Base-by-base conservation (phyloP, 164 flowering plant species). In the Vitis amurensis region DNA sequence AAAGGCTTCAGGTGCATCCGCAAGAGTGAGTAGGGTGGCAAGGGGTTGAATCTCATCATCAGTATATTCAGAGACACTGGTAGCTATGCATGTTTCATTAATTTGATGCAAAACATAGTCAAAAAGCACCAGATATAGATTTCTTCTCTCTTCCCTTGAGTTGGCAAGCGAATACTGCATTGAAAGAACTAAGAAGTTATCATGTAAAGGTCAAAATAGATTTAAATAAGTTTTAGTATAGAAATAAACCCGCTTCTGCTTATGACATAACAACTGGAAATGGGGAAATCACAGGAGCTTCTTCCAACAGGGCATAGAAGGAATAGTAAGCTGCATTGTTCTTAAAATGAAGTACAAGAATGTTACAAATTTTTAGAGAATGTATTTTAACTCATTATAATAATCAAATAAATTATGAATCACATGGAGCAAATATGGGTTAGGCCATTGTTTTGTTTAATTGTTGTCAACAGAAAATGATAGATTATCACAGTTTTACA, bases 1-100 rank as follows among this genome's bases (percentile, higher is more conserved):
- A 70, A 89, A 92, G 53, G 99, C 99, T 80, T 92, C 97, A 71
- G 99, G 91, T 37, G 97, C 98, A 82, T 93, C 88, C 64, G 91
- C 93, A 73, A 88, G 89, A 76, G 79, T 69, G 47, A 96, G 91
- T 82, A 89, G 70, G 9, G 83, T 70, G 29, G 92, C 94, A 69
- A 96, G 78, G 68, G 89, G 90, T 74, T 85, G 92, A 68, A 88
- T 83, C 76, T 93, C 99, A 72, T 90, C 94, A 57, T 79, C 83
- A 56, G 82, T 82, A 72, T 87, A 90, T 66, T 88, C 92, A 58
- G 88, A 85, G 66, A 79, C 86, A 63, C 97, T 97, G 66, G 82
- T 66, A 68, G 88, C 81, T 61, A 76, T 50, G 75, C 87, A 84
- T 44, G 80, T 59, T 69, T 89, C 91, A 86, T 90, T 95, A 70